Evolutionary conservation across 2,329 filamentous ascomycete species (phyloP).

Genomic region (Corniculantispora saksenae): DNA sequence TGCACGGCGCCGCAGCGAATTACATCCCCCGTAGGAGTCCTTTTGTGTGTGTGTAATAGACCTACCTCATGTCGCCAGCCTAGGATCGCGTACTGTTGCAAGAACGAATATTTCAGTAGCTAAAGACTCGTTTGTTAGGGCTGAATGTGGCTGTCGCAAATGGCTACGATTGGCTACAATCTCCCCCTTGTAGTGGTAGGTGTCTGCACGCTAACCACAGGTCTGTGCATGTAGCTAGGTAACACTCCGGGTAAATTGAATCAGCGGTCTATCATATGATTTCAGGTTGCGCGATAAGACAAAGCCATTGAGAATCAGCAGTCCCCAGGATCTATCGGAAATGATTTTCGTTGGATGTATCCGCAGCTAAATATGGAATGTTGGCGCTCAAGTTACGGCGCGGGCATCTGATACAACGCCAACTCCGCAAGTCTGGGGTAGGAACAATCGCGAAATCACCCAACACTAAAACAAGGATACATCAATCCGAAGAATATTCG

Average conservation of each 20-base stretch:
- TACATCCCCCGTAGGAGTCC: too few species aligned
- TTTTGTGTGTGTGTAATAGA: too few species aligned
- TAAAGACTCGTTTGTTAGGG: not conserved
- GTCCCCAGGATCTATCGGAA: not conserved
- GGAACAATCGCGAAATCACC: not conserved
- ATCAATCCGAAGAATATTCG: not conserved
- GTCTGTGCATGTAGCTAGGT: too few species aligned
- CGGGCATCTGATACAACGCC: not conserved
- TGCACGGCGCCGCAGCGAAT: too few species aligned
- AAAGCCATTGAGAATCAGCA: not conserved
- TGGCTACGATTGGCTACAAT: not conserved
- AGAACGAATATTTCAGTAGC: too few species aligned
- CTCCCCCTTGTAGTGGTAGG: not conserved
- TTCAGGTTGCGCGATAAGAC: not conserved
- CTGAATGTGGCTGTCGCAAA: slow-evolving; percentile 7
- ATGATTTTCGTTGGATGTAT: not conserved
- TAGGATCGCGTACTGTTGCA: too few species aligned
- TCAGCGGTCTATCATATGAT: not conserved
- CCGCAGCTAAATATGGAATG: not conserved
- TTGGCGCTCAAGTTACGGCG: not conserved
- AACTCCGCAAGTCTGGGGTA: not conserved
- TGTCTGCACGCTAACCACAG: not conserved
- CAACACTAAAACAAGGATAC: not conserved
- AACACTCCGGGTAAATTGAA: not conserved
- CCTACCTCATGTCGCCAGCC: too few species aligned